Evolutionary conservation across 2,329 filamentous ascomycete species (phyloP).

Genomic region (Sporothrix globosa): DNA sequence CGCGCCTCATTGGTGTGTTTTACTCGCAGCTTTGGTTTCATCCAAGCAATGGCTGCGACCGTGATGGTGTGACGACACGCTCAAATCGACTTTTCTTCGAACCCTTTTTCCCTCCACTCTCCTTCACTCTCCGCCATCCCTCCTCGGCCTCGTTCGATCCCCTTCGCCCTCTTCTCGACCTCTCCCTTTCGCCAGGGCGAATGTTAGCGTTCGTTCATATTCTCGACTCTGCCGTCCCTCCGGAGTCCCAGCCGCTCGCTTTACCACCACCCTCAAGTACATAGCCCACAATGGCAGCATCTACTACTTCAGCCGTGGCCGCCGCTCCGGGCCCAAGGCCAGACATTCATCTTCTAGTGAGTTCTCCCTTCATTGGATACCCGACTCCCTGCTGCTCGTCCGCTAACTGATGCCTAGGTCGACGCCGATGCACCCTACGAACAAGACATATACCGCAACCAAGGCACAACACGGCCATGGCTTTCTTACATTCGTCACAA

Average conservation of each 20-base stretch:
- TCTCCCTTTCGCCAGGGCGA: conserved; percentile 17
- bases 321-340: conserved; percentile 25
- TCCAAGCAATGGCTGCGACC: conserved; percentile 34
- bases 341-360: conserved; percentile 33
- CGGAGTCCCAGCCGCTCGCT: conserved; percentile 24
- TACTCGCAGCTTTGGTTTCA: conserved; percentile 26
- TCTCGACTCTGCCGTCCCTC: conserved; percentile 28
- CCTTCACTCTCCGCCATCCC: not conserved
- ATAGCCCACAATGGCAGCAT: conserved; percentile 12
- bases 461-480: conserved; percentile 89
- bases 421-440: conserved; percentile 95
- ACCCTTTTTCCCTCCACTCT: not conserved
- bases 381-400: not conserved
- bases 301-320: not conserved
- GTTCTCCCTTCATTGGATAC: not conserved
- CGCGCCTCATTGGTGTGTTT: conserved; percentile 4
- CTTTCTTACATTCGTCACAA: conserved; percentile 93
- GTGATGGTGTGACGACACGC: conserved; percentile 35
- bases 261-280: not conserved
- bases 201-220: conserved; percentile 5
- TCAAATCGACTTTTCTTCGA: conserved; percentile 23
- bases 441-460: conserved; percentile 87
- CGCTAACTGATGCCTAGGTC: conserved; percentile 45
- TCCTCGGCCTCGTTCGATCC: not conserved
- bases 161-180: not conserved